These are phyloP conservation scores for Tricholoma matsutake DNA, from an alignment of 768 basidiomycete genomes.

Conservation along the genomic window DNA sequence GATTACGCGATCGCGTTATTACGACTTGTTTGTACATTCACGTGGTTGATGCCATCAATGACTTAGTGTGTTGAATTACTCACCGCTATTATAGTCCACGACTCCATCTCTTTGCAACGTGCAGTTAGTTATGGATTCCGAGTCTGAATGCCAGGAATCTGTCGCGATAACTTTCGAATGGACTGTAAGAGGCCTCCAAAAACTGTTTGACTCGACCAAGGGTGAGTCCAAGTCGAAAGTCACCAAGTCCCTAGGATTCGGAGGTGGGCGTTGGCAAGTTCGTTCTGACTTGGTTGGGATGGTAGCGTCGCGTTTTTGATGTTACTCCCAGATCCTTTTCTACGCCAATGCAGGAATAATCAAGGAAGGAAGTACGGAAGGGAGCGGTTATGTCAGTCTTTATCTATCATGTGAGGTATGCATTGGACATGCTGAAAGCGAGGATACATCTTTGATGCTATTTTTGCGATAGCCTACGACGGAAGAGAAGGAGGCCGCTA, in stretches of 20 bases:
- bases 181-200: conserved; percentile 68
- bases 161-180: conserved; percentile 69
- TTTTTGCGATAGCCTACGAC: conserved; percentile 56
- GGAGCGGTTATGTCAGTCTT: conserved; percentile 63
- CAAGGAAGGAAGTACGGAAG: conserved; percentile 45
- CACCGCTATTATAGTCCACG: too few relatives aligned
- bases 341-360: conserved; percentile 77
- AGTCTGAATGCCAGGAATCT: conserved; percentile 48
- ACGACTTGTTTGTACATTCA: background rate
- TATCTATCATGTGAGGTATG: conserved; percentile 79
- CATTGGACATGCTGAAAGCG: background rate
- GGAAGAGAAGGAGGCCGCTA: conserved; percentile 67
- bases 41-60: background rate
- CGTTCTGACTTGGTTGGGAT: conserved; percentile 7
- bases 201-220: conserved; percentile 73
- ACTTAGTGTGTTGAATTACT: too few relatives aligned
- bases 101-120: background rate
- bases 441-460: background rate
- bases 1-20: background rate
- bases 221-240: conserved; percentile 78
- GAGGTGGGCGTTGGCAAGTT: conserved; percentile 76
- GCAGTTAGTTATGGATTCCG: conserved; percentile 22
- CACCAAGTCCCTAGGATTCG: conserved; percentile 74
- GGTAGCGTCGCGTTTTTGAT: background rate
- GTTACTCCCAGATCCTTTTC: conserved; percentile 59